Percentiles rank a stretch among this genome's conserved stretches.
Evolutionary conservation across 805 yeast species (phyloP).

Genomic region (Barnettozyma sp.): DNA sequence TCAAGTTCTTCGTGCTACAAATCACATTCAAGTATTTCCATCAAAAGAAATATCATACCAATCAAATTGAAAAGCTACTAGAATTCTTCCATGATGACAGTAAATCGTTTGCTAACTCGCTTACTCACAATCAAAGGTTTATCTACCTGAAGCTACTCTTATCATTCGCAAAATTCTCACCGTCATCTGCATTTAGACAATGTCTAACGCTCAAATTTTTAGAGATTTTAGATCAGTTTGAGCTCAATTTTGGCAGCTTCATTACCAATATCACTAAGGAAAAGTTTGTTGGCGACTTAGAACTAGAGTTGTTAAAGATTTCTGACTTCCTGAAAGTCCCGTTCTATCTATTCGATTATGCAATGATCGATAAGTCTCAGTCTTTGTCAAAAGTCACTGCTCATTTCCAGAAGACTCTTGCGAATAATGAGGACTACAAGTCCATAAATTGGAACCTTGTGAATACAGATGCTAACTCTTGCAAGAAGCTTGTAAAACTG

Average conservation of each 20-base stretch:
- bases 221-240: slow-evolving; percentile 12
- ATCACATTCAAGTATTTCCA: slow-evolving; percentile 20
- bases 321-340: slow-evolving; percentile 11
- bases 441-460: slow-evolving; percentile 17
- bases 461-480: slow-evolving; percentile 7
- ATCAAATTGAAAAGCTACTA: slow-evolving; percentile 2
- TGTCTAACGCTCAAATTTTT: slow-evolving; percentile 21
- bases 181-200: slow-evolving; percentile 14
- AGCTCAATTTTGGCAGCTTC: slow-evolving; percentile 14
- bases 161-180: slow-evolving; percentile 16
- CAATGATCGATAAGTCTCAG: slow-evolving; percentile 10
- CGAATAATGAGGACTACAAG: background rate
- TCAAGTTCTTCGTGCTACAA: slow-evolving; percentile 20
- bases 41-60: slow-evolving; percentile 7
- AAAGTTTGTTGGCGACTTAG: slow-evolving; percentile 9
- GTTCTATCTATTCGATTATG: slow-evolving; percentile 12
- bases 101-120: background rate
- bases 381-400: slow-evolving; percentile 3
- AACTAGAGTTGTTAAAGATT: slow-evolving; percentile 4
- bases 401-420: background rate
- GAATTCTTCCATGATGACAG: slow-evolving; percentile 10
- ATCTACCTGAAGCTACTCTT: slow-evolving; percentile 16
- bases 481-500: slow-evolving; percentile 10
- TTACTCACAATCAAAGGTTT: slow-evolving; percentile 12
- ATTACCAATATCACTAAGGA: slow-evolving; percentile 15